Evolutionary conservation across 1,284 basidiomycete species (phyloP).

Genomic region (Sphagnurus paluster): DNA sequence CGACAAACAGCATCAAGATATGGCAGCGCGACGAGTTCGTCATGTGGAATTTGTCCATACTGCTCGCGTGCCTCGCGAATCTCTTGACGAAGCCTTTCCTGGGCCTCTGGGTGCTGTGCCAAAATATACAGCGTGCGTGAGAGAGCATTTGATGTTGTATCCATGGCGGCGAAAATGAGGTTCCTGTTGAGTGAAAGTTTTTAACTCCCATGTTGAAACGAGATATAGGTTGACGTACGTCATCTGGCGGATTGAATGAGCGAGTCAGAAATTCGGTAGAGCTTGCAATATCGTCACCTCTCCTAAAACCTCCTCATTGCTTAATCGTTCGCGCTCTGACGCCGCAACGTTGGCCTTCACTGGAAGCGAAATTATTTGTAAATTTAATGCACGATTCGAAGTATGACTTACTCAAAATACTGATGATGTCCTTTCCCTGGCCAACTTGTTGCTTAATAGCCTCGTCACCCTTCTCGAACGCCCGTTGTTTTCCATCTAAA

Average conservation of each 20-base stretch:
- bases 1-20: slow-evolving; percentile 43
- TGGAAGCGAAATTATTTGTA: slow-evolving; percentile 8
- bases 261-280: too few species aligned
- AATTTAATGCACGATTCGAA: too few species aligned
- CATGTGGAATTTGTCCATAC: slow-evolving; percentile 27
- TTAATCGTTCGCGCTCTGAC: slow-evolving; percentile 27
- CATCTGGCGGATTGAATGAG: neutral
- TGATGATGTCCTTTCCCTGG: slow-evolving; percentile 47
- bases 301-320: slow-evolving; percentile 30
- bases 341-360: slow-evolving; percentile 34
- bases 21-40: slow-evolving; percentile 36
- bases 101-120: slow-evolving; percentile 23
- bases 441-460: slow-evolving; percentile 32
- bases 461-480: slow-evolving; percentile 35
- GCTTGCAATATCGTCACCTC: slow-evolving; percentile 11
- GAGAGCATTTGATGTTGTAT: slow-evolving; percentile 31
- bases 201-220: neutral
- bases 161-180: slow-evolving; percentile 26
- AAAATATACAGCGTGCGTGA: slow-evolving; percentile 27
- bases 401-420: slow-evolving; percentile 37
- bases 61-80: slow-evolving; percentile 20
- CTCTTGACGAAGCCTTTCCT: slow-evolving; percentile 30
- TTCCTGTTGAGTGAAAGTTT: slow-evolving; percentile 3
- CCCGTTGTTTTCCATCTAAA: slow-evolving; percentile 37
- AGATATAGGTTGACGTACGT: neutral